Evolutionary conservation across 306 rosid genomes (phyloP).

Genomic region (Cicer chorassanicum): DNA sequence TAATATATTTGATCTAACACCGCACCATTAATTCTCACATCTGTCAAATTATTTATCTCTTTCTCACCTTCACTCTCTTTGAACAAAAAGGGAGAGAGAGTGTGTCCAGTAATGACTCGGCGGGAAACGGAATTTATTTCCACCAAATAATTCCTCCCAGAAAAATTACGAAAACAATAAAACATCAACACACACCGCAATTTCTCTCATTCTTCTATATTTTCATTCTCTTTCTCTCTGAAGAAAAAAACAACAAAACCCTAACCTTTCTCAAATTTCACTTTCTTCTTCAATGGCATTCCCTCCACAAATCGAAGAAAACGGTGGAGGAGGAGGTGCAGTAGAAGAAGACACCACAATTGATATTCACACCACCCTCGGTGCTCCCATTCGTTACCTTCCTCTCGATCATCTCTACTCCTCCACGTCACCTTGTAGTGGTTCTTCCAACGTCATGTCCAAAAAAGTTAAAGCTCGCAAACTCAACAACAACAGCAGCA

Average conservation of each 20-base stretch:
- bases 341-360: conserved; percentile 62
- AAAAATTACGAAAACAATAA: not conserved
- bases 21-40: too few relatives aligned
- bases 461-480: conserved; percentile 91
- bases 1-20: too few relatives aligned
- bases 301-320: conserved; percentile 45
- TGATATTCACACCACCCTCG: conserved; percentile 61
- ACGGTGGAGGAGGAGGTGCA: not conserved
- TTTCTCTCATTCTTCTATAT: not conserved
- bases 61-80: too few relatives aligned
- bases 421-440: conserved; percentile 85
- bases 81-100: too few relatives aligned
- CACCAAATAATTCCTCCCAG: not conserved
- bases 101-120: not conserved
- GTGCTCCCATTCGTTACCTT: conserved; percentile 78
- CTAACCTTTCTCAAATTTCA: conserved; percentile 19
- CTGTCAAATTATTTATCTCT: too few relatives aligned
- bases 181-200: not conserved
- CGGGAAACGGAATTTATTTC: too few relatives aligned
- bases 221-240: too few relatives aligned
- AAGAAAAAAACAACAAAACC: conserved; percentile 22
- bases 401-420: conserved; percentile 94
- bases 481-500: conserved; percentile 33
- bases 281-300: conserved; percentile 53
- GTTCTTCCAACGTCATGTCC: conserved; percentile 92